phyloP scores from a whole-genome alignment of 2,329 filamentous ascomycete species.

The Colletotrichum zoysiae region DNA sequence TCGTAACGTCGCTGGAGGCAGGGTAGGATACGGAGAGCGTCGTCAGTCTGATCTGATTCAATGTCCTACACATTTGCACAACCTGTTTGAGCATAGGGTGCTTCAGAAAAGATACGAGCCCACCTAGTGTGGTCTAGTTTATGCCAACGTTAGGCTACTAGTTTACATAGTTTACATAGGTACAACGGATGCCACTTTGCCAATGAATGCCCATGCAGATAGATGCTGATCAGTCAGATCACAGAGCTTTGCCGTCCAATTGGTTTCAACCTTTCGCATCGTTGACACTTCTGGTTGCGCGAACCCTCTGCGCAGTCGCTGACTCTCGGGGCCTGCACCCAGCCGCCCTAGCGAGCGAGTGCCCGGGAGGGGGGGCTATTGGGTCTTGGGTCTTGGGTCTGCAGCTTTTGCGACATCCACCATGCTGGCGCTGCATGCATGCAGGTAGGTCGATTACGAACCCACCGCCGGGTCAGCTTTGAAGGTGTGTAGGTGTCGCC shows the following conservation, averaged over 20 bases:
- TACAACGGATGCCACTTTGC: background rate
- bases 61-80: constrained; percentile 26
- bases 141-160: constrained; percentile 10
- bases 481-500: constrained; percentile 14
- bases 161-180: too few species aligned
- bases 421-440: constrained; percentile 37
- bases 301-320: constrained; percentile 1
- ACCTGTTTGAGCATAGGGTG: constrained; percentile 1
- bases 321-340: constrained; percentile 33
- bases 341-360: constrained; percentile 25
- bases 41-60: constrained; percentile 36
- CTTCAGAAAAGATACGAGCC: constrained; percentile 25
- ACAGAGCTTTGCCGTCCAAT: constrained; percentile 23
- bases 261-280: constrained; percentile 22
- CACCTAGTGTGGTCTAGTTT: constrained; percentile 14
- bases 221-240: constrained; percentile 34
- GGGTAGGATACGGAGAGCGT: background rate
- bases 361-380: background rate
- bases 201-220: constrained; percentile 1
- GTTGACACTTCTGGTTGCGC: constrained; percentile 10
- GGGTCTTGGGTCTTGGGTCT: constrained; percentile 19
- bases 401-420: constrained; percentile 39
- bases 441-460: constrained; percentile 33
- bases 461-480: constrained; percentile 30
- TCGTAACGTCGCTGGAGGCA: constrained; percentile 26